phyloP scores from a whole-genome alignment of 495 filamentous ascomycete species.

The Apodospora peruviana region DNA sequence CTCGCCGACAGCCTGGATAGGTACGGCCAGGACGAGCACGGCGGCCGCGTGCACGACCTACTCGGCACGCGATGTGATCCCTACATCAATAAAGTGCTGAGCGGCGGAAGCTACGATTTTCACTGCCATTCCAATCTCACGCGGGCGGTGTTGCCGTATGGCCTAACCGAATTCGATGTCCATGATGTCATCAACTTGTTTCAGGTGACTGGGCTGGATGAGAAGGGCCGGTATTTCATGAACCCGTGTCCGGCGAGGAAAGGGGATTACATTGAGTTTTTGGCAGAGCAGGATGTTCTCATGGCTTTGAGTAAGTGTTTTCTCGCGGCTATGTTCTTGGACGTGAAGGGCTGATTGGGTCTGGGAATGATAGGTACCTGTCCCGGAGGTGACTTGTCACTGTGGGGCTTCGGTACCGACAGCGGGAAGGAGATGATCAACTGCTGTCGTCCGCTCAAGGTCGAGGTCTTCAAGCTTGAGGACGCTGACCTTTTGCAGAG shows the following conservation, averaged over 20 bases:
- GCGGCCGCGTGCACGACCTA: slow-evolving; percentile 64
- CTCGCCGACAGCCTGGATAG: slow-evolving; percentile 59
- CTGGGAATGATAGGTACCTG: slow-evolving; percentile 30
- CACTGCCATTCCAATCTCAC: slow-evolving; percentile 80
- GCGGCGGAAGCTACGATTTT: slow-evolving; percentile 62
- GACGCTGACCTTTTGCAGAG: slow-evolving; percentile 43
- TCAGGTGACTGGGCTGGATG: slow-evolving; percentile 69
- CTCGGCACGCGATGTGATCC: slow-evolving; percentile 74
- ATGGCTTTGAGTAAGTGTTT: slow-evolving; percentile 56
- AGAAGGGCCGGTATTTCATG: slow-evolving; percentile 74
- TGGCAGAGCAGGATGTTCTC: slow-evolving; percentile 69
- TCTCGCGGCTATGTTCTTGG: background rate
- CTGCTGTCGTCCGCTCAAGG: slow-evolving; percentile 65
- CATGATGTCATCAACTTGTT: slow-evolving; percentile 82
- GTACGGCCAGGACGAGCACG: slow-evolving; percentile 47
- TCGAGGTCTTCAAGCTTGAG: slow-evolving; percentile 60
- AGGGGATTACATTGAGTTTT: slow-evolving; percentile 69
- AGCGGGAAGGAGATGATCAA: slow-evolving; percentile 61
- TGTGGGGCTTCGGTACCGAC: slow-evolving; percentile 70
- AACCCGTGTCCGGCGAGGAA: slow-evolving; percentile 58
- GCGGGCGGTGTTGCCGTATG: slow-evolving; percentile 61
- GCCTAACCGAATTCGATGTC: slow-evolving; percentile 64
- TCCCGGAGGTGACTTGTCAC: slow-evolving; percentile 61
- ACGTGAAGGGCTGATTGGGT: slow-evolving; percentile 19
- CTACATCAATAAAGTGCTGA: slow-evolving; percentile 66